Evolutionary conservation across 2,329 filamentous ascomycete species (phyloP), one percentile per base, ranked within the genome.

Genomic region (Nothophaeocryptopus gaeumannii): DNA sequence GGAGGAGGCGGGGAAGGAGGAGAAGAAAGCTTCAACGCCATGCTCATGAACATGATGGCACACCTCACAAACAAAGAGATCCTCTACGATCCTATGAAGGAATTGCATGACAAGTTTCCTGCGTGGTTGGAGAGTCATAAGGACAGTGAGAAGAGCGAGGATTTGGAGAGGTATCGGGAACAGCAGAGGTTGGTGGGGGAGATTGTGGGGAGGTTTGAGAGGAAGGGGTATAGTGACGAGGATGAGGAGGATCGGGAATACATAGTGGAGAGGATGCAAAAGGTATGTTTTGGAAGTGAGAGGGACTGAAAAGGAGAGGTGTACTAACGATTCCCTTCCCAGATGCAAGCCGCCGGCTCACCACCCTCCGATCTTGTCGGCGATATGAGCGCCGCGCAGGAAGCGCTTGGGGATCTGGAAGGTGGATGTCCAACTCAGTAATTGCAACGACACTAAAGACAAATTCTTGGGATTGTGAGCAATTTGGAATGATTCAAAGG

Each of bases 11-110:
- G 70, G 0, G 84, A 81, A 26, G 76, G 62, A 2, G 73, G 75
- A 52, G 89, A 96, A 49, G 90, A 93, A 62, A 90, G 95, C 61
- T 88, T 97, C 63, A 90, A 89, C 50, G 92, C 95, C 73, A 89
- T 97, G 83, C 81, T 99, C 52, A 83, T 95, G 79, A 88, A 88
- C 46, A 96, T 97, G 89, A 97, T 99, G 92, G 89, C 97, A 73
- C 91, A 99, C 70, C 79, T 99, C 56, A 97, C 93, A 3, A 96
- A 95, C 71, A 97, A 96, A 75, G 93, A 97, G 61, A 96, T 99
- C 56, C 73, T 99, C 43, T 97, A 97, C 68, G 92, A 99, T 73
- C 93, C 93, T 2, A 96, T 99, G 90, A 96, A 96, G 75, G 93
- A 99, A 72, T 76, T 99, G 40, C 76, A 95, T 68, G 86, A 89